Conservation (phyloP, 2,329 filamentous ascomycete genomes). For the Aschersonia sp. region DNA sequence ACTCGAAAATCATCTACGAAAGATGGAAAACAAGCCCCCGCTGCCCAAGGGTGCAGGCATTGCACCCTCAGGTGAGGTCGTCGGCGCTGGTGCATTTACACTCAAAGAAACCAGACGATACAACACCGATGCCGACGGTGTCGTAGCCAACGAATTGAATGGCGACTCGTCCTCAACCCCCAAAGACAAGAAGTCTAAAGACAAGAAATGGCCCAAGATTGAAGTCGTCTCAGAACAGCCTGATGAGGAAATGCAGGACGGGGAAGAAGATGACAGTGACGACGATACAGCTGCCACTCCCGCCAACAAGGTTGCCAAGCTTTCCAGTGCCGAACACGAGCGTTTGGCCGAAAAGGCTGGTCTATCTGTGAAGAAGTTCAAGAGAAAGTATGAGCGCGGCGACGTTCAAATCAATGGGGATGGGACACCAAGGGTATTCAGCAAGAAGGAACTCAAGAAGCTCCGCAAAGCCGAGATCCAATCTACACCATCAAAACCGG, state of each 20-base stretch:
- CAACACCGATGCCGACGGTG: constrained; percentile 83
- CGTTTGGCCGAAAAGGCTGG: constrained; percentile 51
- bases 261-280: constrained; percentile 23
- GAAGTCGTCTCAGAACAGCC: constrained; percentile 25
- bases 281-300: constrained; percentile 18
- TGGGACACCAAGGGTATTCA: constrained; percentile 51
- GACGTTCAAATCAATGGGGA: constrained; percentile 53
- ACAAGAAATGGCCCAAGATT: constrained; percentile 26
- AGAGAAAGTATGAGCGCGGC: constrained; percentile 63
- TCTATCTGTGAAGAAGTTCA: constrained; percentile 61
- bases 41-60: constrained; percentile 62
- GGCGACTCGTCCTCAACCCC: constrained; percentile 21
- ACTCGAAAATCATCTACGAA: constrained; percentile 62
- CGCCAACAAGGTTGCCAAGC: constrained; percentile 23
- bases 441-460: constrained; percentile 68
- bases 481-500: constrained; percentile 24
- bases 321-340: constrained; percentile 42
- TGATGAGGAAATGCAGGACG: constrained; percentile 29
- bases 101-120: constrained; percentile 90
- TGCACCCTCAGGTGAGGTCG: constrained; percentile 54
- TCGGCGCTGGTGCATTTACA: constrained; percentile 64
- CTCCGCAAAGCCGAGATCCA: constrained; percentile 46
- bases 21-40: constrained; percentile 80
- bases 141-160: constrained; percentile 42
- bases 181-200: constrained; percentile 26